Base-by-base conservation (phyloP, 805 yeast species). In the Zygosaccharomyces gambellarensis region DNA sequence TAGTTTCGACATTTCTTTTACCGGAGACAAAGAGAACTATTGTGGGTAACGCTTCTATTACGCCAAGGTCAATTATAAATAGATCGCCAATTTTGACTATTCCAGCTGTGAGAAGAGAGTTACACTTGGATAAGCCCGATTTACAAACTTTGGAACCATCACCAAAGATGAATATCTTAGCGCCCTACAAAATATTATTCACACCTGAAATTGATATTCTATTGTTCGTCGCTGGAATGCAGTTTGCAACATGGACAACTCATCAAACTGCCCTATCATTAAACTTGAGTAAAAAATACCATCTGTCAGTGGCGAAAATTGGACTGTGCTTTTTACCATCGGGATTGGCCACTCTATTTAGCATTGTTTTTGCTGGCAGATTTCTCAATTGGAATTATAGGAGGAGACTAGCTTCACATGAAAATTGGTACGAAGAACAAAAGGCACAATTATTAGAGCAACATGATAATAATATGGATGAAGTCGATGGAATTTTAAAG, bases 1-100 rank as follows among this genome's bases (percentile, higher is more conserved):
- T 70, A 0, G 19, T 66, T 0, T 66, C 73, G 1, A 49, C 69
- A 2, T 34, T 75, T 2, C 49, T 74, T 3, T 64, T 89, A 14
- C 95, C 96, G 1, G 96, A 90, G 61, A 90, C 96, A 0, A 77
- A 78, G 36, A 72, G 96, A 48, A 66, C 77, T 5, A 64, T 85
- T 6, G 92, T 82, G 1, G 96, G 95, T 0, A 87, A 87, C 64
- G 87, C 90, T 1, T 78, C 90, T 1, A 67, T 82, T 0, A 59
- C 55, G 2, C 95, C 95, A 0, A 62, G 56, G 30, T 54, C 49
- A 0, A 34, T 65, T 4, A n/a, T 74, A 3, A 73, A 79, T 52
- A 69, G 59, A 42, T 74, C 83, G 1, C 81, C 82, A 0, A 58
- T 78, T 1, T 59, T 81, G 45, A 55, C 48, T 5, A 41, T 56